These are phyloP conservation scores for Trypanosoma cruzi DNA, from an alignment of 208 protist species.

Conservation along the genomic window DNA sequence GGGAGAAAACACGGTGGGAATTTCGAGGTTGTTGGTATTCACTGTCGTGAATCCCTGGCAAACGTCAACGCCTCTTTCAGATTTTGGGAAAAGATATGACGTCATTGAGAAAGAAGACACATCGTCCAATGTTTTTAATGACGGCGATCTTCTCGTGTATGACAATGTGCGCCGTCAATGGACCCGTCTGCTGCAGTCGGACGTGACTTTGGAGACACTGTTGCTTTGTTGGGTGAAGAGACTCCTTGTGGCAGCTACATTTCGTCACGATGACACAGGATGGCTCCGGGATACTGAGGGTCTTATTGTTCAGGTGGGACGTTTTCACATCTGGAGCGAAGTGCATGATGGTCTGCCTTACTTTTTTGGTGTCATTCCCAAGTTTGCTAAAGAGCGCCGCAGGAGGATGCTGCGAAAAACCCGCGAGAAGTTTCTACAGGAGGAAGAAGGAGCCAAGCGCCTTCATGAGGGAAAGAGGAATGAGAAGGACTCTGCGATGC, in stretches of 20 bases:
- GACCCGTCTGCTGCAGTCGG: constrained; percentile 44
- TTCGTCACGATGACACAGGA: constrained; percentile 36
- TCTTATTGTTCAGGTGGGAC: constrained; percentile 57
- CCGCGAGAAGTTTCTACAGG: neutral
- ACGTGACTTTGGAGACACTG: constrained; percentile 42
- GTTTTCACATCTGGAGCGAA: constrained; percentile 70
- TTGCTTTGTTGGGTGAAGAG: constrained; percentile 63
- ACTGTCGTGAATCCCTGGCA: constrained; percentile 2
- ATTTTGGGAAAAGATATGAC: neutral
- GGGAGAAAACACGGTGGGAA: neutral
- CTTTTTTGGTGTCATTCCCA: constrained; percentile 68
- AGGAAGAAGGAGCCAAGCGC: neutral
- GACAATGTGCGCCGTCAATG: constrained; percentile 39
- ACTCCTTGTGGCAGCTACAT: constrained; percentile 36
- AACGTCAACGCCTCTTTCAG: neutral
- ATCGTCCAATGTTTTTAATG: constrained; percentile 33
- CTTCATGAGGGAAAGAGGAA: neutral
- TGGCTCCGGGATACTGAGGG: constrained; percentile 47
- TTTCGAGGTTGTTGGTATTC: neutral
- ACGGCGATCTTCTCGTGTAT: constrained; percentile 60
- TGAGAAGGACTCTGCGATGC: neutral
- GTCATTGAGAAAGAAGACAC: neutral
- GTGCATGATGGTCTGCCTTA: constrained; percentile 52
- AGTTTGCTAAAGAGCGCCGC: constrained; percentile 47
- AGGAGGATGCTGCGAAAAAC: neutral